Evolutionary conservation across 2,329 filamentous ascomycete species (phyloP).

Genomic region (Microsporum canis): DNA sequence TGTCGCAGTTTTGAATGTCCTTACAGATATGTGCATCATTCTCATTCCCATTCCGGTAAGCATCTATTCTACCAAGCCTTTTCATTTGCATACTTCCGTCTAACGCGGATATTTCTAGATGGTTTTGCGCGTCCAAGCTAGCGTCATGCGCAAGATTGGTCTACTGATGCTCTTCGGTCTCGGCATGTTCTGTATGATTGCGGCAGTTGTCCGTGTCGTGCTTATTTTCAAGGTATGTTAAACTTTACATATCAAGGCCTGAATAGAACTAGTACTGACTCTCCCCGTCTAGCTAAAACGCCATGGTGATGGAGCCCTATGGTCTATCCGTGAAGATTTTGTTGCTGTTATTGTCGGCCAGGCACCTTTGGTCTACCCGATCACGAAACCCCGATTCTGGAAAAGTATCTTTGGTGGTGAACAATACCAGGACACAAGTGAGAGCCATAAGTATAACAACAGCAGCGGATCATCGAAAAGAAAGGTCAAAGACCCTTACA

Average conservation of each 20-base stretch:
- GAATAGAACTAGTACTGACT: background rate
- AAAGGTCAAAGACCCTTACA: background rate
- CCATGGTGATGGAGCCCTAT: constrained; percentile 22
- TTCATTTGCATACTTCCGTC: background rate
- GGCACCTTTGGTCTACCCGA: constrained; percentile 27
- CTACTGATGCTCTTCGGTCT: constrained; percentile 25
- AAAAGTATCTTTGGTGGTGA: background rate
- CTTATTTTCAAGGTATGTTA: constrained; percentile 23
- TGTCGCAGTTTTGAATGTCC: constrained; percentile 25
- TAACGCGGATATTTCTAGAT: constrained; percentile 13
- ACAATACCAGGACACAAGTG: background rate
- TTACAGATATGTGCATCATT: constrained; percentile 28
- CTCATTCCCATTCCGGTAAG: constrained; percentile 26
- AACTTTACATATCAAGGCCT: background rate
- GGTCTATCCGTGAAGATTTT: constrained; percentile 32
- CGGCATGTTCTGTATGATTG: constrained; percentile 27
- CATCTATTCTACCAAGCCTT: background rate
- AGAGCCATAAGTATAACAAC: background rate
- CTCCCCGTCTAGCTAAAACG: background rate
- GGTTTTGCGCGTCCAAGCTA: constrained; percentile 21
- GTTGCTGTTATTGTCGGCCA: constrained; percentile 31
- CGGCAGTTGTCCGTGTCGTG: constrained; percentile 19
- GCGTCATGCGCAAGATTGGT: constrained; percentile 21
- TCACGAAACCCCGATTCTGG: background rate
- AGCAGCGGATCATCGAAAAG: background rate